Evolutionary conservation across 345 rosid species (phyloP).

Genomic region (Linum tenue): DNA sequence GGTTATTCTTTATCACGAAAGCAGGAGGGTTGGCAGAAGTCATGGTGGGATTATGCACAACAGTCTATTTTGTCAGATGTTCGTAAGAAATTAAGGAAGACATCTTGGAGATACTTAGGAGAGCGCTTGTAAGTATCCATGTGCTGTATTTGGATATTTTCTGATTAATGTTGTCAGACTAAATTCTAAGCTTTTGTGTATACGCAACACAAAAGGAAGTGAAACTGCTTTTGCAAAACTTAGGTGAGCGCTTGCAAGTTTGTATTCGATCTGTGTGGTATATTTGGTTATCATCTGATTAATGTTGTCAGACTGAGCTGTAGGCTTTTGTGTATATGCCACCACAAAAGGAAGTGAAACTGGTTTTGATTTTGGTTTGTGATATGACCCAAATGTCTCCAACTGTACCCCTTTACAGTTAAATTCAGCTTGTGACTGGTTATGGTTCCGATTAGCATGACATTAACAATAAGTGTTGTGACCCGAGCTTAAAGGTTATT

Average conservation of each 20-base stretch:
- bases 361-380: not conserved
- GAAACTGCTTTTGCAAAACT: no score
- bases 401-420: no score
- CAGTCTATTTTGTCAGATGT: slow-evolving; percentile 66
- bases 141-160: not conserved
- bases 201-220: not conserved
- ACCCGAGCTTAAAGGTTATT: no score
- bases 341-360: not conserved
- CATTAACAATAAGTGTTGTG: no score
- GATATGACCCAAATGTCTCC: no score
- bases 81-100: slow-evolving; percentile 56
- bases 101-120: slow-evolving; percentile 82
- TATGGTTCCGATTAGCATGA: no score
- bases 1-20: slow-evolving; percentile 44
- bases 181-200: not conserved
- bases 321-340: not conserved
- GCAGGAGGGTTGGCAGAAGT: slow-evolving; percentile 59
- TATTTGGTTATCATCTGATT: not conserved
- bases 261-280: no score
- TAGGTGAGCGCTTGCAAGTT: not conserved
- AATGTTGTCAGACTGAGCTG: not conserved
- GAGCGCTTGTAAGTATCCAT: slow-evolving; percentile 55
- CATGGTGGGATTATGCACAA: slow-evolving; percentile 93
- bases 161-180: not conserved
- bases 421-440: no score